Base-by-base conservation (phyloP, 116 monocot species). In the Dioscorea cayenensis region DNA sequence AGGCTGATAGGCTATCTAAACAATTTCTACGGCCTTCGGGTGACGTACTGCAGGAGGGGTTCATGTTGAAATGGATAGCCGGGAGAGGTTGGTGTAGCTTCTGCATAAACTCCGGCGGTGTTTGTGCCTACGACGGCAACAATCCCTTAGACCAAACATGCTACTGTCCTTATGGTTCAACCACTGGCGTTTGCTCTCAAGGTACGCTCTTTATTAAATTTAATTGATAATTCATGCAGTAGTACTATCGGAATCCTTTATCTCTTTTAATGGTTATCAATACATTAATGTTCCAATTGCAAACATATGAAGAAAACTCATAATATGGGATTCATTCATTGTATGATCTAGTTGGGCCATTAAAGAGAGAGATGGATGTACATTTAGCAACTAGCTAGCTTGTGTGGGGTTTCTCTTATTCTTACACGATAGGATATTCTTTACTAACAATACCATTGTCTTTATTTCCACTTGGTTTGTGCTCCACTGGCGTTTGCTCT, bases 61-160 rank as follows among this genome's bases (percentile, higher is more conserved):
- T 86, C 48, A 38, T 49, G 12, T 28, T 83, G 60, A 48, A 14
- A 28, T 82, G 86, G 86, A 68, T 6, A 14, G 28, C 64, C 5
- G 70, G 79, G 49, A 32, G 20, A 19, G 60, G 55, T 7, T 79
- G 73, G 79, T 79, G 79, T 63, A 7, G 52, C 7, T 35, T 18
- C 16, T 48, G 48, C 63, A 16, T 7, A 25, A 3, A 7, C 51
- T 76, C 64, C 35, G 69, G 69, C 51, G 69, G 69, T 25, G 51
- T 25, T 28, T 69, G 69, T 27, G 69, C 51, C 6, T 69, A 29
- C 28, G 69, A 69, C 69, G 28, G 7, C 14, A 7, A 4, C 51
- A 51, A 18, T 14, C 51, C 35, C 49, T 16, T 13, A 28, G 51
- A 7, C 27, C 35, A 28, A 2, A 61, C 20, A 61, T 64, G 63